These are phyloP conservation scores for Straminergon stramineum DNA, from an alignment of 225 moss, liverwort and hornwort genomes.

Conservation along the genomic window DNA sequence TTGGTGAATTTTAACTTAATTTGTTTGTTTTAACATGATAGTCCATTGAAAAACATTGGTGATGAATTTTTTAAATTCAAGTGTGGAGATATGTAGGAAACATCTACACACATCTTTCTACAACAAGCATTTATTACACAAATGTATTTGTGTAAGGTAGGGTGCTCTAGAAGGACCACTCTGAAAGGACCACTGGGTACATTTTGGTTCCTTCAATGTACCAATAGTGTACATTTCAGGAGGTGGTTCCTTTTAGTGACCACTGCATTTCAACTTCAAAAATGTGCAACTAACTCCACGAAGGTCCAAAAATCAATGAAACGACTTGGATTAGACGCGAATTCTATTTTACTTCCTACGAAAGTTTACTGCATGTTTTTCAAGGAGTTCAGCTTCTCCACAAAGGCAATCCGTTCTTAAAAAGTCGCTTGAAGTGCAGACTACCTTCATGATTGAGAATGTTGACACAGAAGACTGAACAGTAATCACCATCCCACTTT, in stretches of 20 bases:
- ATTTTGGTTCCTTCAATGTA: no score
- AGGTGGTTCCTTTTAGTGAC: neutral
- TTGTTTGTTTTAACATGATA: no score
- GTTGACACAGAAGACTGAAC: neutral
- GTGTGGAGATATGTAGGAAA: no score
- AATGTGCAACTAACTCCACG: neutral
- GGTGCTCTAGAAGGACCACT: no score
- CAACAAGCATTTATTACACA: no score
- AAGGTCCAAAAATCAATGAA: neutral
- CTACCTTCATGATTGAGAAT: neutral
- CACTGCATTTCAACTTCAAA: neutral
- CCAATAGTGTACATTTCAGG: neutral
- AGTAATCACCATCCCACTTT: neutral
- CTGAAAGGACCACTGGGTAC: no score
- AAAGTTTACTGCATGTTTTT: neutral
- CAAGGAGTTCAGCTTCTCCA: neutral
- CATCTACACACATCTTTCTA: no score
- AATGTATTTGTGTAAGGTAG: neutral
- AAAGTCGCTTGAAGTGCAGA: neutral
- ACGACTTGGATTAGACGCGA: neutral
- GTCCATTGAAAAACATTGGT: no score
- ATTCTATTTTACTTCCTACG: neutral
- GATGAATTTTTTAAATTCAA: no score
- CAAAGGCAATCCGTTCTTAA: neutral
- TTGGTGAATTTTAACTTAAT: no score